Evolutionary conservation across 371 early-diverging fungal species (phyloP).

Genomic region (Mucor saturninus): DNA sequence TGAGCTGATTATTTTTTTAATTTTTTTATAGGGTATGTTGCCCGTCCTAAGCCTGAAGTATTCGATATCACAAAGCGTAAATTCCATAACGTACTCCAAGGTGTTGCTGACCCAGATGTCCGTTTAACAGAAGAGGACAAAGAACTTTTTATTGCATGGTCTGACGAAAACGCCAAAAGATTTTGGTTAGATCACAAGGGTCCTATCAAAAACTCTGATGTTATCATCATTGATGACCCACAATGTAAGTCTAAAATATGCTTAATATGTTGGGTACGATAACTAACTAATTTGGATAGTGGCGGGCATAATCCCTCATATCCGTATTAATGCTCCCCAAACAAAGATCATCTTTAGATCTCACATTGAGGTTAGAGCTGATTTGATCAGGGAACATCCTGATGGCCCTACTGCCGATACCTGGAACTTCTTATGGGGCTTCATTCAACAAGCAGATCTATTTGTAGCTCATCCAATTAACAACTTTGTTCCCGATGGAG

Average conservation of each 20-base stretch:
- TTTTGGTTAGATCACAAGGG: slow-evolving; percentile 77
- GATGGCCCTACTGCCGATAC: slow-evolving; percentile 65
- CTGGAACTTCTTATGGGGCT: slow-evolving; percentile 79
- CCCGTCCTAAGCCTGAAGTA: slow-evolving; percentile 79
- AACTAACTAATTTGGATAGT: slow-evolving; percentile 38
- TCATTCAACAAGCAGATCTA: slow-evolving; percentile 73
- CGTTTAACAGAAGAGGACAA: slow-evolving; percentile 74
- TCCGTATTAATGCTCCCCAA: slow-evolving; percentile 71
- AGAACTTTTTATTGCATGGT: slow-evolving; percentile 74
- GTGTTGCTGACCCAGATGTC: slow-evolving; percentile 70
- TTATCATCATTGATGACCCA: slow-evolving; percentile 90
- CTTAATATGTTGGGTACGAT: neutral
- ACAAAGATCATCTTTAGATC: slow-evolving; percentile 81
- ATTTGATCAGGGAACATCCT: slow-evolving; percentile 62
- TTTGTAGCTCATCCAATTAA: slow-evolving; percentile 84
- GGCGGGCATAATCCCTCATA: slow-evolving; percentile 76
- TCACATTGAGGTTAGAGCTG: slow-evolving; percentile 85
- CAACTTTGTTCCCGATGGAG: slow-evolving; percentile 72
- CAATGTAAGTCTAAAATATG: slow-evolving; percentile 56
- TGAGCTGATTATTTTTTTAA: neutral
- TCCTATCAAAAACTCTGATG: slow-evolving; percentile 70
- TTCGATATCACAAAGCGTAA: slow-evolving; percentile 87
- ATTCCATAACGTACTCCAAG: slow-evolving; percentile 90
- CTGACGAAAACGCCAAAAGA: slow-evolving; percentile 71
- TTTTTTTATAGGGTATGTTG: slow-evolving; percentile 62